Evolutionary conservation across 331 rosid genomes (phyloP), one percentile per base, ranked within the genome.

Genomic region (Acacia concinna): DNA sequence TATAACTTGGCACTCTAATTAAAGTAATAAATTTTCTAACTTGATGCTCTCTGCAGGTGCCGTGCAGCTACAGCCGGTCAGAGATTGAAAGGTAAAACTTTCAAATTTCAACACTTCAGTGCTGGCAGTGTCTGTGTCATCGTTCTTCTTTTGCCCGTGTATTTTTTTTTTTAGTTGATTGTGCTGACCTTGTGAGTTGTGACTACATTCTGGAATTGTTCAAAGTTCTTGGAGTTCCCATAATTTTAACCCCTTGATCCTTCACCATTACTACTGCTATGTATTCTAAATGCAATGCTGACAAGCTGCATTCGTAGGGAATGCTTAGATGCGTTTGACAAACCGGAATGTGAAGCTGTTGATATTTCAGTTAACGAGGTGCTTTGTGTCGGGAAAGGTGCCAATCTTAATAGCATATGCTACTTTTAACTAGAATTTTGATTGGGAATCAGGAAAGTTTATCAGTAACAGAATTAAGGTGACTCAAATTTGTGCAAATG

Each of bases 261-360:
- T 62, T 72, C 31, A 62, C 63, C 10, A 25, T 56, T 34, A 38
- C 64, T 69, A 3, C n/a, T 49, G 15, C n/a, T 44, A 10, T 54
- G 46, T 31, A 21, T 32, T 59, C 20, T 76, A 51, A 56, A 41
- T 73, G 83, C 43, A 66, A 76, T 6, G 52, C 79, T 82, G 76
- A 88, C 76, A 52, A 34, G 70, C 68, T 84, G 66, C 40, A n/a
- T 76, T 72, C 83, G 77, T 60, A 94, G 98, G 74, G 98, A 92
- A 74, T 94, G 98, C 80, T 63, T 94, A 77, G 98, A 94, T 80
- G 97, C 98, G 27, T 92, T 94, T 71, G 98, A 91, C 65, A 74
- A 73, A 21, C 98, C 97, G 43, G 97, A 94, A 76, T 94, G 94
- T 78, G 97, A 94, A 85, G 98, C 98, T 25, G 87, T 87, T 78